Evolutionary conservation across 148 eudicot species (phyloP), one percentile per base, ranked within the genome.

Genomic region (Amaranthus hypochondriacus): DNA sequence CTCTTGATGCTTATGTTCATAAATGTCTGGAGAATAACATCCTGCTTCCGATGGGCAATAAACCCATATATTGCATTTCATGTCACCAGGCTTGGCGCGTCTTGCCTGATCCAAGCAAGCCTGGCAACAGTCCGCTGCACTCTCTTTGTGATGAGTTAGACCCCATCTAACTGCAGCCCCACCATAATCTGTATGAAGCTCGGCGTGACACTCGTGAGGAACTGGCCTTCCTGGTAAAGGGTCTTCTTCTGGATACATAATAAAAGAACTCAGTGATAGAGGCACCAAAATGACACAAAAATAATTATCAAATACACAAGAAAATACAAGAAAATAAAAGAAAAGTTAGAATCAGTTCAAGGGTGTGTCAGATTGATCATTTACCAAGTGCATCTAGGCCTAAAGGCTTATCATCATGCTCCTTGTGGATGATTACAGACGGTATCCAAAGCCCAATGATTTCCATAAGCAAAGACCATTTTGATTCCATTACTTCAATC

Each of bases 151-250:
- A 80, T 91, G 92, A 39, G 96, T 94, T 4, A 94, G 92, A 73
- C 98, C 98, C 98, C 98, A 94, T 79, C 73, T 87, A 63, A 94
- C 96, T 15, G 98, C 98, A 62, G 71, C 83, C 66, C 98, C 98
- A 54, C 63, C 93, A 70, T 94, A 94, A 76, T 94, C 98, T 12
- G 96, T 81, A 62, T 94, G 98, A 72, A 79, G 90, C 76, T 89
- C 90, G 5, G 88, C 82, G 55, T 87, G 84, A 74, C 98, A 94
- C 73, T 91, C 93, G 0, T 88, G 83, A 71, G 98, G 98, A 67
- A 88, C 83, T 52, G 83, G 86, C 79, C 81, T 84, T 62, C 98
- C 98, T 4, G 98, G 85, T 73, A 94, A 80, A 10, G 85, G 83
- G 54, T 83, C 88, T 50, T 86, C 83, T 52, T 88, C 98, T 94